phyloP scores from a whole-genome alignment of 192 early-diverging fungal species.

The Coemansia sp. region DNA sequence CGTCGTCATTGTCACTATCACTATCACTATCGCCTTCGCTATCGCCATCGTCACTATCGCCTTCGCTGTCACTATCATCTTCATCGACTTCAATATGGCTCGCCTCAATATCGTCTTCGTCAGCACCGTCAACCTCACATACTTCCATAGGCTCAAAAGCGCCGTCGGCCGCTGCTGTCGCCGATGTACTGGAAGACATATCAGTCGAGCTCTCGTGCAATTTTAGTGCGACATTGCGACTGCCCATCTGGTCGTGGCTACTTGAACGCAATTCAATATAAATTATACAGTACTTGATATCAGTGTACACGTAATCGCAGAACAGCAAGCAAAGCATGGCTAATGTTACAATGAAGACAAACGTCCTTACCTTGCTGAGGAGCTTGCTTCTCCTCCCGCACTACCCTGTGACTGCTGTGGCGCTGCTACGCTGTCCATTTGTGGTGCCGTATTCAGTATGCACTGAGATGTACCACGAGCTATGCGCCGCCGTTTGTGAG shows the following conservation, averaged over 20 bases:
- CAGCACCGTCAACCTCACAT: not conserved
- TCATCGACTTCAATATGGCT: constrained; percentile 13
- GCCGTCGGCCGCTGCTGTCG: not conserved
- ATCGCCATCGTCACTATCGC: not conserved
- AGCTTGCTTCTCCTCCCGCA: constrained; percentile 1
- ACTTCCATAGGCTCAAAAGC: not conserved
- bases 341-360: not conserved
- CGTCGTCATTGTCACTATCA: not conserved
- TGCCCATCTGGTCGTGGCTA: not conserved
- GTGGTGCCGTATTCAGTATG: not conserved
- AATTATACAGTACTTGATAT: not conserved
- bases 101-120: not conserved
- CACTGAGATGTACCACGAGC: not conserved
- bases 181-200: not conserved
- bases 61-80: not conserved
- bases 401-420: not conserved
- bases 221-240: not conserved
- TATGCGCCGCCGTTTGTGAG: constrained; percentile 1
- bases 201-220: not conserved
- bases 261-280: not conserved
- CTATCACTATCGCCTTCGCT: not conserved
- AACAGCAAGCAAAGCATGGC: not conserved
- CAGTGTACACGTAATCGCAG: not conserved
- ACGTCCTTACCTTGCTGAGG: constrained; percentile 12
- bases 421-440: not conserved